Percentiles rank a stretch among this genome's conserved stretches.
Conservation (phyloP, 2,329 filamentous ascomycete species). For the Juglanconis sp. region DNA sequence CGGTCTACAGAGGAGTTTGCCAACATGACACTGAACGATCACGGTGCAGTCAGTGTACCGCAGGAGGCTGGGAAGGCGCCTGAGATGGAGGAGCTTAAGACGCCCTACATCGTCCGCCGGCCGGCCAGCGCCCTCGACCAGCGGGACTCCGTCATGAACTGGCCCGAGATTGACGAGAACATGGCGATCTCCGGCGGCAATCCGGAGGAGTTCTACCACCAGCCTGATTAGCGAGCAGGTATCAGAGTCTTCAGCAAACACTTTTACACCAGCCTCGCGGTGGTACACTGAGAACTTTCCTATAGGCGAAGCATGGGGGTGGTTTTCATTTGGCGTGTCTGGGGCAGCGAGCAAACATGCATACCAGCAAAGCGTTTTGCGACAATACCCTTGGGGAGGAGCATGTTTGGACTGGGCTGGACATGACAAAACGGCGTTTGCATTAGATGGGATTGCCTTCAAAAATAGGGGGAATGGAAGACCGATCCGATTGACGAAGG, state of each 20-base stretch:
- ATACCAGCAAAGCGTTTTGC: not conserved
- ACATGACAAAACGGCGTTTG: conserved; percentile 2
- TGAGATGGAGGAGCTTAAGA: conserved; percentile 17
- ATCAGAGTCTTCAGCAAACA: too few relatives aligned
- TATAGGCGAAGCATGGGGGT: too few relatives aligned
- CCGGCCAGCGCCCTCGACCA: conserved; percentile 14
- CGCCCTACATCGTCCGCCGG: conserved; percentile 16
- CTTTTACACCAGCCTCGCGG: too few relatives aligned
- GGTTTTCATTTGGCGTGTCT: not conserved
- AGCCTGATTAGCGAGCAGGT: not conserved
- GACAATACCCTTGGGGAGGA: not conserved
- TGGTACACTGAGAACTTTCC: not conserved
- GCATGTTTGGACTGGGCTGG: not conserved
- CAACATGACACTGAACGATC: conserved; percentile 11
- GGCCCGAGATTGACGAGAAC: conserved; percentile 14
- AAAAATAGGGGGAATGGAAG: not conserved
- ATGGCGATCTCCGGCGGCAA: conserved; percentile 10
- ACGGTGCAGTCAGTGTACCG: not conserved
- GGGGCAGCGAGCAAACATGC: not conserved
- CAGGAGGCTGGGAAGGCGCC: conserved; percentile 1
- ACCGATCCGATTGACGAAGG: not conserved
- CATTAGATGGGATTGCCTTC: not conserved
- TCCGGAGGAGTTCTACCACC: conserved; percentile 18
- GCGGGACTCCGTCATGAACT: conserved; percentile 12
- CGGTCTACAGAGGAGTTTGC: conserved; percentile 15